These are phyloP conservation scores for Diaporthe aspalathi DNA, from an alignment of 2,329 filamentous ascomycete genomes.

Conservation along the genomic window DNA sequence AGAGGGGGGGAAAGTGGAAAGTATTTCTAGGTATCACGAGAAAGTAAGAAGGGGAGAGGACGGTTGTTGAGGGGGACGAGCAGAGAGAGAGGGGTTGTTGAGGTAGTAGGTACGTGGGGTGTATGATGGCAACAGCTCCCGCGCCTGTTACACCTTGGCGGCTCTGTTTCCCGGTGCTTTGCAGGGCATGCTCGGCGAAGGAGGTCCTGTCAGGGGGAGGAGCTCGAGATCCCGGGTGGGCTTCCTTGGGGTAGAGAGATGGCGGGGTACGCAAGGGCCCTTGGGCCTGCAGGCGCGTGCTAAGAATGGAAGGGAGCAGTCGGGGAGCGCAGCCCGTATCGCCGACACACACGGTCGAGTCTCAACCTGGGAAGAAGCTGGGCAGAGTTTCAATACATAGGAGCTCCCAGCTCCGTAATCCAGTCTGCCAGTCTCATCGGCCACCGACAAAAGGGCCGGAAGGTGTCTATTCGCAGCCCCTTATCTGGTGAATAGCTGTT, in stretches of 20 bases:
- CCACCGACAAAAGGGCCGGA: constrained; percentile 11
- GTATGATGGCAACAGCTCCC: constrained; percentile 27
- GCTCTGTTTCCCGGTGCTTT: constrained; percentile 17
- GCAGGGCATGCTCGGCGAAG: constrained; percentile 23
- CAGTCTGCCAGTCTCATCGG: not conserved
- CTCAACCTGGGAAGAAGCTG: constrained; percentile 18
- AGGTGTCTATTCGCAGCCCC: not conserved
- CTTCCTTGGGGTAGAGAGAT: constrained; percentile 15
- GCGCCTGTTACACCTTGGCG: constrained; percentile 38
- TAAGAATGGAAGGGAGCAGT: constrained; percentile 23
- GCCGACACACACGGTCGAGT: constrained; percentile 22
- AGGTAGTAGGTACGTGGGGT: too few species aligned
- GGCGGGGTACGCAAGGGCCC: constrained; percentile 26
- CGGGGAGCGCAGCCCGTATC: not conserved
- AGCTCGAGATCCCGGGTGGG: constrained; percentile 23
- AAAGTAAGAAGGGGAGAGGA: not conserved
- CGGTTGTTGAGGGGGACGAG: constrained; percentile 29
- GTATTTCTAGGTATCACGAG: constrained; percentile 1
- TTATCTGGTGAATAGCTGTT: constrained; percentile 8
- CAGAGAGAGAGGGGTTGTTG: too few species aligned
- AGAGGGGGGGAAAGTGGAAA: not conserved
- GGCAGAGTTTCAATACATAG: constrained; percentile 23
- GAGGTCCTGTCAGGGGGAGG: constrained; percentile 22
- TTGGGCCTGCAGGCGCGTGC: constrained; percentile 8
- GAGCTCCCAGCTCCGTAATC: constrained; percentile 17